A percentile compares a stretch with the other conserved stretches of the same genome.
Evolutionary conservation across 768 basidiomycete species (phyloP).

Genomic region (Tubosaeta brunneosetosa): DNA sequence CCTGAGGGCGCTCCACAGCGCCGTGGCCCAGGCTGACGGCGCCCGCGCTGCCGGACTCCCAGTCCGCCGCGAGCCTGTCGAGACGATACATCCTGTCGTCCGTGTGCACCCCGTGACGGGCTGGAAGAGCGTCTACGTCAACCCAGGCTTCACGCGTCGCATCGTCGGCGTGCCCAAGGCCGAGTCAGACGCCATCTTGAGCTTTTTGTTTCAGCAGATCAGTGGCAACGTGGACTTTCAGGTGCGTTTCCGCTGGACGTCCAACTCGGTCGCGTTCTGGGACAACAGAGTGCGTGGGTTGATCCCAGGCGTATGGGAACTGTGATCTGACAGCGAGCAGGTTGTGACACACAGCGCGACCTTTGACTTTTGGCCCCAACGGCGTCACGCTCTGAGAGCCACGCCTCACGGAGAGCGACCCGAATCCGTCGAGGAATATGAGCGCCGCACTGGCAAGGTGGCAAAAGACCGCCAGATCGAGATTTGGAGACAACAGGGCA

Average conservation of each 20-base stretch:
- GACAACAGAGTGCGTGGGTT: slow-evolving; percentile 62
- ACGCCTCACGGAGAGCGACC: slow-evolving; percentile 82
- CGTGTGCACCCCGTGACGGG: slow-evolving; percentile 83
- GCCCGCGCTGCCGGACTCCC: slow-evolving; percentile 63
- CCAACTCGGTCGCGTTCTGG: slow-evolving; percentile 79
- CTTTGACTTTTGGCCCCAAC: slow-evolving; percentile 78
- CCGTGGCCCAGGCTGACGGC: slow-evolving; percentile 72
- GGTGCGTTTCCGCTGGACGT: slow-evolving; percentile 73
- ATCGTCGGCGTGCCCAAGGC: slow-evolving; percentile 77
- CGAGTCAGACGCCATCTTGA: slow-evolving; percentile 71
- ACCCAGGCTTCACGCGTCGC: slow-evolving; percentile 77
- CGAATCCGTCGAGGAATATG: slow-evolving; percentile 69
- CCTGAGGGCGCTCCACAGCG: slow-evolving; percentile 69
- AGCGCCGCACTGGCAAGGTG: slow-evolving; percentile 53
- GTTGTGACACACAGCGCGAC: slow-evolving; percentile 74
- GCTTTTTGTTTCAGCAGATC: slow-evolving; percentile 68
- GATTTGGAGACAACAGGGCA: slow-evolving; percentile 64
- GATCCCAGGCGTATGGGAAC: not conserved
- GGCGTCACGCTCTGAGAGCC: slow-evolving; percentile 72
- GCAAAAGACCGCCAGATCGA: slow-evolving; percentile 73
- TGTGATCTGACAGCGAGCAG: slow-evolving; percentile 29
- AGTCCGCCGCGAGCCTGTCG: slow-evolving; percentile 64
- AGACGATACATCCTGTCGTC: slow-evolving; percentile 74
- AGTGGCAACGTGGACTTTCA: slow-evolving; percentile 68
- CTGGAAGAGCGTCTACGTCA: slow-evolving; percentile 80